These are phyloP conservation scores for Penstemon eatonii DNA, from an alignment of 257 asterid genomes.

Conservation along the genomic window DNA sequence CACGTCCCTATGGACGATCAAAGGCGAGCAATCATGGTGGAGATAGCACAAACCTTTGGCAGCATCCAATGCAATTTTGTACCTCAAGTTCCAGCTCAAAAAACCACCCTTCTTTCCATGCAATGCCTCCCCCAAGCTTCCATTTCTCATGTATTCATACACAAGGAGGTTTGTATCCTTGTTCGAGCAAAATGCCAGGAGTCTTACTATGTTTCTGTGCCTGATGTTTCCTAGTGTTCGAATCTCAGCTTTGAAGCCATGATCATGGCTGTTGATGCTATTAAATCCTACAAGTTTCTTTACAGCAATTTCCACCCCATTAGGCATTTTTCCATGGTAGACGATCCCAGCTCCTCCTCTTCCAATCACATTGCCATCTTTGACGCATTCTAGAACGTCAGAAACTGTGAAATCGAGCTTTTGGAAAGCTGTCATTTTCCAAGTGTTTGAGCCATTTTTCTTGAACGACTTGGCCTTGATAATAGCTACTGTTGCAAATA, in stretches of 20 bases:
- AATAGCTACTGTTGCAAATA: conserved; percentile 70
- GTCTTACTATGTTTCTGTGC: conserved; percentile 77
- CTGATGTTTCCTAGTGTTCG: conserved; percentile 83
- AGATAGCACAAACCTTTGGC: conserved; percentile 90
- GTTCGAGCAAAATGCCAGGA: conserved; percentile 81
- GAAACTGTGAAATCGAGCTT: conserved; percentile 69
- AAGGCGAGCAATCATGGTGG: conserved; percentile 89
- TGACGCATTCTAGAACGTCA: conserved; percentile 77
- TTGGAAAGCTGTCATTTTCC: conserved; percentile 90
- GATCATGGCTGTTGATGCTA: conserved; percentile 65
- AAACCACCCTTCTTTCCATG: conserved; percentile 82
- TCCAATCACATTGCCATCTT: conserved; percentile 92
- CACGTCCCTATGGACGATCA: conserved; percentile 89
- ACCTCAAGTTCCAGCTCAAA: conserved; percentile 79
- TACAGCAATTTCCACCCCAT: conserved; percentile 82
- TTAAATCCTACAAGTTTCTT: conserved; percentile 66
- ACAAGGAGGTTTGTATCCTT: conserved; percentile 85
- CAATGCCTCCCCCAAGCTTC: conserved; percentile 89
- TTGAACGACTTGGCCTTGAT: conserved; percentile 79
- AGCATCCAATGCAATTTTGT: conserved; percentile 73
- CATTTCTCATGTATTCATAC: conserved; percentile 90
- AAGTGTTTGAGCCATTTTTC: conserved; percentile 48
- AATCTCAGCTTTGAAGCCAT: conserved; percentile 85
- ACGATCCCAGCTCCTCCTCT: conserved; percentile 93
- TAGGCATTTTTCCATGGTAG: conserved; percentile 74